These are phyloP conservation scores for Nematocida parisii DNA, from an alignment of 371 early-diverging fungal species.

Conservation along the genomic window DNA sequence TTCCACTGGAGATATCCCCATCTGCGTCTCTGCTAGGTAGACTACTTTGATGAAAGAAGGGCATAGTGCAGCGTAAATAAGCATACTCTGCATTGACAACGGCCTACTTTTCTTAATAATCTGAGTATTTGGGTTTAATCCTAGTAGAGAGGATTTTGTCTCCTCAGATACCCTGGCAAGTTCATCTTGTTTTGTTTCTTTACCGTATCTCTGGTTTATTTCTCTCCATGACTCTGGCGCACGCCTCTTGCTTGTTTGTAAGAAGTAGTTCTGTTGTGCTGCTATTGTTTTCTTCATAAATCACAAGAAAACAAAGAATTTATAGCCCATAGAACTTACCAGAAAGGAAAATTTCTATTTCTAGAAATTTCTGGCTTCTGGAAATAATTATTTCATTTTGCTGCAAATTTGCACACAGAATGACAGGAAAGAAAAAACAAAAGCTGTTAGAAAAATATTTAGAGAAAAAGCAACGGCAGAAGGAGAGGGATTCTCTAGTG, in stretches of 20 bases:
- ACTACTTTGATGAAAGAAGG: conserved; percentile 17
- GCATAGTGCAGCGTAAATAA: background rate
- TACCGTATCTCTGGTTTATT: background rate
- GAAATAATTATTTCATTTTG: conserved; percentile 14
- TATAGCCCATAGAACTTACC: conserved; percentile 45
- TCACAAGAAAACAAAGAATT: conserved; percentile 37
- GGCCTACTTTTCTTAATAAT: background rate
- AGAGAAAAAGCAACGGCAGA: conserved; percentile 65
- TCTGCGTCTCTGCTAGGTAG: conserved; percentile 6
- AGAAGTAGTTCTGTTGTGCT: background rate
- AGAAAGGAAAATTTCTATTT: conserved; percentile 26
- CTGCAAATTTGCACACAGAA: conserved; percentile 22
- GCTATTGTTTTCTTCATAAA: conserved; percentile 32
- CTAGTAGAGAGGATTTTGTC: background rate
- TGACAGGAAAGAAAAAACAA: conserved; percentile 58
- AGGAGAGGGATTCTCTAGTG: conserved; percentile 61
- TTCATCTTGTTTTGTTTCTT: conserved; percentile 39
- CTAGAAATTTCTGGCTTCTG: conserved; percentile 12
- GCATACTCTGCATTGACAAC: background rate
- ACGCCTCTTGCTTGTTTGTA: conserved; percentile 21
- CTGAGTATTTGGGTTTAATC: background rate
- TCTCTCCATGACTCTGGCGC: conserved; percentile 39
- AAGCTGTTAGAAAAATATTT: conserved; percentile 64
- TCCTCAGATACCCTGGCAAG: conserved; percentile 10
- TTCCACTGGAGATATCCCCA: conserved; percentile 29